Conservation (phyloP, 139 green algal genomes). For the Chlamydomonas asymmetrica region DNA sequence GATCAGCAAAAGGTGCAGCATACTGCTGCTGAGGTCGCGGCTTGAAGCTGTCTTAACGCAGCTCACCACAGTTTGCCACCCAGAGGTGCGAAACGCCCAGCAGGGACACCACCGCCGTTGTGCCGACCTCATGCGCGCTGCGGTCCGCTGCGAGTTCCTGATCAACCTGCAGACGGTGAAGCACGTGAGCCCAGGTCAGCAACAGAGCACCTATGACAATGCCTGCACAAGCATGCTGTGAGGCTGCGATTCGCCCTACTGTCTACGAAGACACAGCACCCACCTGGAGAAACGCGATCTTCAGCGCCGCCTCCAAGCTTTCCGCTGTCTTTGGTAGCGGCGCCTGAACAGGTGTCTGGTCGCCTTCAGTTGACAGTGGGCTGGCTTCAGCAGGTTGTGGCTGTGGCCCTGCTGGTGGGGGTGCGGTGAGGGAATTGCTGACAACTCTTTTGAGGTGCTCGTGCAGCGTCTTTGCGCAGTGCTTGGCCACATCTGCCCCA, state of each 20-base stretch:
- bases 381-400: not conserved
- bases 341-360: not conserved
- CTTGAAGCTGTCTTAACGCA: too few species aligned
- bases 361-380: not conserved
- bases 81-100: slow-evolving; percentile 64
- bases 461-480: slow-evolving; percentile 34
- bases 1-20: too few species aligned
- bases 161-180: slow-evolving; percentile 18
- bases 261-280: too few species aligned
- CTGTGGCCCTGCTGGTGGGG: not conserved
- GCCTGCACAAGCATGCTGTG: too few species aligned
- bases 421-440: not conserved
- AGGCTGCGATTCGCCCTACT: too few species aligned
- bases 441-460: slow-evolving; percentile 27
- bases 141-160: slow-evolving; percentile 18
- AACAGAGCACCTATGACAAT: too few species aligned
- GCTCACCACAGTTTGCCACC: slow-evolving; percentile 80
- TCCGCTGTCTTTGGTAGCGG: not conserved
- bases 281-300: slow-evolving; percentile 19
- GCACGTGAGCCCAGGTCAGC: too few species aligned
- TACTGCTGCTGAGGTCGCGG: too few species aligned
- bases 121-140: slow-evolving; percentile 62
- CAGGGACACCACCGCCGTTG: slow-evolving; percentile 84
- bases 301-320: slow-evolving; percentile 25
- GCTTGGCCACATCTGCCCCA: slow-evolving; percentile 32